phyloP scores from a whole-genome alignment of 371 early-diverging fungal species.

The Mortierella polycephala region DNA sequence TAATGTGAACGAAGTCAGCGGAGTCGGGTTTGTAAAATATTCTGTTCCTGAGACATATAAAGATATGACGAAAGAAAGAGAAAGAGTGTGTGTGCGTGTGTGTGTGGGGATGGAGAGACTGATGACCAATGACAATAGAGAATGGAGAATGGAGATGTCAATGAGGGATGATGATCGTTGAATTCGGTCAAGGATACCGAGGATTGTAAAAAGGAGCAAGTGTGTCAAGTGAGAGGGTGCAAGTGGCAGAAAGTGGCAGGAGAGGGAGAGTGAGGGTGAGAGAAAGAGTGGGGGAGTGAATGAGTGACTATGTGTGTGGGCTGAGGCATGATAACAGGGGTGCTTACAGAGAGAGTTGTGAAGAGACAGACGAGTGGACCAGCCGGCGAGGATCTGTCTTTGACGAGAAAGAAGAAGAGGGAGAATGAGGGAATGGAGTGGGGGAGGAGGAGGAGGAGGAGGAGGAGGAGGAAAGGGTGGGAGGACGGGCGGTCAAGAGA shows the following conservation, averaged over 20 bases:
- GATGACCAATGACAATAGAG: too few relatives aligned
- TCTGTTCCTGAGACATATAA: slow-evolving; percentile 13
- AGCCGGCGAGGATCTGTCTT: neutral
- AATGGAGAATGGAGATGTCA: too few relatives aligned
- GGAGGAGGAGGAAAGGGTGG: neutral
- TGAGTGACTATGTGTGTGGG: neutral
- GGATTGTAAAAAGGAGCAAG: neutral
- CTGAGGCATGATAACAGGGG: neutral
- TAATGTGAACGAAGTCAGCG: neutral
- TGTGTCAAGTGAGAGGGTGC: neutral
- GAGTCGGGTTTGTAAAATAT: too few relatives aligned
- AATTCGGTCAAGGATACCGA: too few relatives aligned
- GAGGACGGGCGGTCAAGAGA: neutral
- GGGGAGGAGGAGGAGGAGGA: neutral
- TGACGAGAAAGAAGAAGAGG: slow-evolving; percentile 3
- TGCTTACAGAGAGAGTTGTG: neutral
- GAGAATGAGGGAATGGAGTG: neutral
- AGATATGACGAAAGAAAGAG: neutral
- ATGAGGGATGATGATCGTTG: too few relatives aligned
- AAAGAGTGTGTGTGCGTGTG: too few relatives aligned
- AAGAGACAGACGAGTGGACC: neutral
- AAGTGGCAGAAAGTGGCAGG: neutral
- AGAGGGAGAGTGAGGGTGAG: slow-evolving; percentile 2
- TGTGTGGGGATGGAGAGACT: too few relatives aligned
- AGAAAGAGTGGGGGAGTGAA: neutral